A percentile compares a stretch with the other conserved stretches of the same genome.
Conservation (phyloP, 2,329 filamentous ascomycete genomes). For the Verticillium nonalfalfae region DNA sequence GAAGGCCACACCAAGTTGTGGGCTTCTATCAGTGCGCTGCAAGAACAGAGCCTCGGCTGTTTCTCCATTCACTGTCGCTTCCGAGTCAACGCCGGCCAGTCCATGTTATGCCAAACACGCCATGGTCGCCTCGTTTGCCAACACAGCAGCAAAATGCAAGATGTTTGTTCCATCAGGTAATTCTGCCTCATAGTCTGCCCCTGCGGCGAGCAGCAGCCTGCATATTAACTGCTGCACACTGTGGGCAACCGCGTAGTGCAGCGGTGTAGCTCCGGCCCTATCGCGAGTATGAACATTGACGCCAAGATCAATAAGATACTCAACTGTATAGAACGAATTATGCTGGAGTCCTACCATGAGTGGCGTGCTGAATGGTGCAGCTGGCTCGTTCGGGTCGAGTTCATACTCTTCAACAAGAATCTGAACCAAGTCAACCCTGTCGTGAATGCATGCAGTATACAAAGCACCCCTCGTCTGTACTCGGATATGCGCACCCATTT, state of each 20-base stretch:
- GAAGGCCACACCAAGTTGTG: not conserved
- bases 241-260: not conserved
- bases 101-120: not conserved
- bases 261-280: not conserved
- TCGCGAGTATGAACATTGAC: not conserved
- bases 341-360: not conserved
- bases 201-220: not conserved
- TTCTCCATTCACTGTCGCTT: not conserved
- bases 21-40: not conserved
- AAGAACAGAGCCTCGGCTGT: not conserved
- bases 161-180: not conserved
- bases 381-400: not conserved
- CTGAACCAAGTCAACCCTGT: not conserved
- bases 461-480: not conserved
- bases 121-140: not conserved
- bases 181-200: not conserved
- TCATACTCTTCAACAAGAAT: not conserved
- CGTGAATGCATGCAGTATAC: not conserved
- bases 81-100: not conserved
- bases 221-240: not conserved
- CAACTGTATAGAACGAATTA: not conserved
- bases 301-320: not conserved
- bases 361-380: not conserved
- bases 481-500: not conserved
- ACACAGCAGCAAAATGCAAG: not conserved